Percentiles rank a stretch among this genome's conserved stretches.
Conservation (phyloP, 2,329 filamentous ascomycete species). For the Claviceps arundinis region DNA sequence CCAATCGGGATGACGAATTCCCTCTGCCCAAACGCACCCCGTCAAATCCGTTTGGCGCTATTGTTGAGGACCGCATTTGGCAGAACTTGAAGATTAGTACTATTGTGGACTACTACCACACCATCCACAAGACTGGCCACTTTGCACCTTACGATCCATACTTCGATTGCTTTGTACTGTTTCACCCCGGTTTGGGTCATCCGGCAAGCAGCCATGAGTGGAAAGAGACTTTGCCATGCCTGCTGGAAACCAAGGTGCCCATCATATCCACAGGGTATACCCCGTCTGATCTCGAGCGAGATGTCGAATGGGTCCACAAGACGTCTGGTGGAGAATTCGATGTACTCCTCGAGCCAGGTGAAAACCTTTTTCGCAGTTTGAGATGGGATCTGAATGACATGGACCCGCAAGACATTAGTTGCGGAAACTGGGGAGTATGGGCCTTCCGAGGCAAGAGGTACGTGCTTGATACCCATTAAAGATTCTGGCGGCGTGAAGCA, state of each 20-base stretch:
- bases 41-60: conserved; percentile 80
- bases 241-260: conserved; percentile 90
- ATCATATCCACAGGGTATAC: conserved; percentile 95
- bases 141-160: conserved; percentile 96
- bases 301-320: conserved; percentile 79
- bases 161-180: conserved; percentile 94
- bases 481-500: background rate
- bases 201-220: conserved; percentile 89
- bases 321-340: conserved; percentile 86
- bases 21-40: conserved; percentile 77
- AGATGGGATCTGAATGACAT: conserved; percentile 95
- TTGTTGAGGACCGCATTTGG: conserved; percentile 83
- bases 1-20: conserved; percentile 84
- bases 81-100: conserved; percentile 92
- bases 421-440: conserved; percentile 96
- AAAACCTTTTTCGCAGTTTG: conserved; percentile 87
- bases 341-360: conserved; percentile 76
- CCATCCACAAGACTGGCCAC: conserved; percentile 76
- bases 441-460: conserved; percentile 95
- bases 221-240: conserved; percentile 75
- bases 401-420: conserved; percentile 86
- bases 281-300: conserved; percentile 84
- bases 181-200: conserved; percentile 92
- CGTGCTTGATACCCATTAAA: conserved; percentile 12
- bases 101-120: conserved; percentile 97